Conservation (phyloP, 2,329 filamentous ascomycete species). For the Graphilbum ipis-grandicollis region DNA sequence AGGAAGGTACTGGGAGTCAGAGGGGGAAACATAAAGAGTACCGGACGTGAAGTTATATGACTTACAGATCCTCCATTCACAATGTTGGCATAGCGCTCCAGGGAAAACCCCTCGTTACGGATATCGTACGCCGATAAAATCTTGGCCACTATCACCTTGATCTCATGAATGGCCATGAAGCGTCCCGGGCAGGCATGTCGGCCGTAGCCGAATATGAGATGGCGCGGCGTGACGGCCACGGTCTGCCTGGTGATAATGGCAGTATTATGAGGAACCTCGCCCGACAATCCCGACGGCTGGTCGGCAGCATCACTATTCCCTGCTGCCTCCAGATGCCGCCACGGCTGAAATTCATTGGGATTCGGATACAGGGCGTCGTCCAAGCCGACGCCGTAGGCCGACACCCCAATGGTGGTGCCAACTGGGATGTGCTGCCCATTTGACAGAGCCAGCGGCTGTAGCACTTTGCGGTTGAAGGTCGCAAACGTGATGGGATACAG, state of each 20-base stretch:
- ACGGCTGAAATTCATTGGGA: conserved; percentile 19
- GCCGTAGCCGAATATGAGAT: conserved; percentile 22
- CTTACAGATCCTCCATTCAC: too few relatives aligned
- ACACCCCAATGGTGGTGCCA: conserved; percentile 24
- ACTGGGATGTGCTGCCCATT: conserved; percentile 32
- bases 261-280: too few relatives aligned
- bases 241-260: conserved; percentile 18
- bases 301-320: neutral
- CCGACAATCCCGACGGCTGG: too few relatives aligned
- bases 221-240: conserved; percentile 16
- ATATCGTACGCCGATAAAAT: conserved; percentile 15
- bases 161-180: conserved; percentile 20
- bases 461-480: conserved; percentile 26
- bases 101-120: too few relatives aligned
- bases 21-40: too few relatives aligned
- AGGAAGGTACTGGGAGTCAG: too few relatives aligned
- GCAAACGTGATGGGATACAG: conserved; percentile 12
- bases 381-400: conserved; percentile 17
- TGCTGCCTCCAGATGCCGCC: conserved; percentile 16
- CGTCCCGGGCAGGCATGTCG: conserved; percentile 21
- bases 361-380: conserved; percentile 20
- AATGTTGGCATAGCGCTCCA: too few relatives aligned
- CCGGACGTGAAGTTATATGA: too few relatives aligned
- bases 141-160: conserved; percentile 18
- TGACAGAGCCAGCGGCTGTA: conserved; percentile 31